Percentiles rank a stretch among this genome's conserved stretches.
Evolutionary conservation across 169 alveolate species (phyloP).

Genomic region (Plasmodium blacklocki): DNA sequence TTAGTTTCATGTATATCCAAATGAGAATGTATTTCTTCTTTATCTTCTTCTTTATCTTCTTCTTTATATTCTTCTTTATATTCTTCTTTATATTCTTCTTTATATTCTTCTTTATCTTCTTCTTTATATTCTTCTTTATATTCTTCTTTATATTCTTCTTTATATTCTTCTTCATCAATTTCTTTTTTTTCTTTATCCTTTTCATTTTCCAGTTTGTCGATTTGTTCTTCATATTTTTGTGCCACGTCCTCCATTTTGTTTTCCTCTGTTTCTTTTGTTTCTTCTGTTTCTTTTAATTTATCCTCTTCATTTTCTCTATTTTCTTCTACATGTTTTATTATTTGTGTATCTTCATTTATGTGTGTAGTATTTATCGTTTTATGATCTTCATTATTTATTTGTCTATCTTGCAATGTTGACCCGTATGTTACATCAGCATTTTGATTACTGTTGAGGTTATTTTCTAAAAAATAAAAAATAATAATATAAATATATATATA

Average conservation of each 20-base stretch:
- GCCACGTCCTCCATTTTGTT: constrained; percentile 1
- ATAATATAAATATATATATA: background rate
- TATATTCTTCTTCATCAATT: background rate
- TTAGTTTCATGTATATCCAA: background rate
- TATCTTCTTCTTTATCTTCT: background rate
- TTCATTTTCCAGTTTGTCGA: background rate
- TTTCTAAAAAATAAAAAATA: background rate
- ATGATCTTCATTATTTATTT: background rate
- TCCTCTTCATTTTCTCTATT: background rate
- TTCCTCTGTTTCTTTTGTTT: background rate
- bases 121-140: background rate
- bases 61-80: background rate
- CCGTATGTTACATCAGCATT: background rate
- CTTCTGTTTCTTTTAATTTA: background rate
- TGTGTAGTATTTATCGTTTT: background rate
- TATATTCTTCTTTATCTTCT: background rate
- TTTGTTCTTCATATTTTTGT: background rate
- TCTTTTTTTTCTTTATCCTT: background rate
- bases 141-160: background rate
- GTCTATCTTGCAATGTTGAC: background rate
- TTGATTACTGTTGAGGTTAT: background rate
- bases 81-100: constrained; percentile 23
- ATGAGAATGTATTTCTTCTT: background rate
- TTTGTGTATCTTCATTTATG: background rate
- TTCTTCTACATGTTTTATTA: background rate